A percentile compares a stretch with the other conserved stretches of the same genome.
Evolutionary conservation across 2,329 filamentous ascomycete genomes (phyloP).

Genomic region (Nemania sp.): DNA sequence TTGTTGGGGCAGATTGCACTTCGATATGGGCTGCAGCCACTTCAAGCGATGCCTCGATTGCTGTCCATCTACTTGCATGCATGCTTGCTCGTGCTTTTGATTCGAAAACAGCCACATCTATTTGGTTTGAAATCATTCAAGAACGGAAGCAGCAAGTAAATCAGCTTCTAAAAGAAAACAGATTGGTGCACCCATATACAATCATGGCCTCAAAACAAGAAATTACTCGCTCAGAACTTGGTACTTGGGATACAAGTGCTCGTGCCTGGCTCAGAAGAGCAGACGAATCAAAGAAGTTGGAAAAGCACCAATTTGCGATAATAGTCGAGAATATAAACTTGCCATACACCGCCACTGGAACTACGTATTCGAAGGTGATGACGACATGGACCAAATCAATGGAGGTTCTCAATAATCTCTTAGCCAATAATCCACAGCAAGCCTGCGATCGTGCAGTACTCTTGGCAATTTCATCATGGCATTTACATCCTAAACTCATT

Average conservation of each 20-base stretch:
- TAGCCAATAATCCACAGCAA: slow-evolving; percentile 6
- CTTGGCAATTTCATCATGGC: slow-evolving; percentile 18
- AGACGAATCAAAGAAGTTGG: neutral
- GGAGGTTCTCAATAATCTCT: neutral
- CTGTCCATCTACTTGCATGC: slow-evolving; percentile 39
- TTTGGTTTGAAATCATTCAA: slow-evolving; percentile 42
- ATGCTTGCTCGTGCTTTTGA: slow-evolving; percentile 41
- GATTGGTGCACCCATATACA: slow-evolving; percentile 4
- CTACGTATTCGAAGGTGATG: neutral
- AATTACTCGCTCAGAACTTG: neutral
- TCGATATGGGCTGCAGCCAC: slow-evolving; percentile 40
- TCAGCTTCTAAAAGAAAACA: neutral
- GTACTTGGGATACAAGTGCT: slow-evolving; percentile 12
- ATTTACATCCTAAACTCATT: slow-evolving; percentile 13
- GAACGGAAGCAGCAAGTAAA: slow-evolving; percentile 1
- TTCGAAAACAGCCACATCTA: slow-evolving; percentile 35
- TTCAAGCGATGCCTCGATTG: slow-evolving; percentile 33
- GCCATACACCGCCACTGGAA: slow-evolving; percentile 1
- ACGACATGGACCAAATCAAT: slow-evolving; percentile 2
- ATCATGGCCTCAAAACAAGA: neutral
- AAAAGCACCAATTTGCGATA: slow-evolving; percentile 2
- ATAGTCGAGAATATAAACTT: slow-evolving; percentile 11
- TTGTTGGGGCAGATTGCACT: slow-evolving; percentile 29
- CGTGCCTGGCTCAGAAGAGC: slow-evolving; percentile 11
- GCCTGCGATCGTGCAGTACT: slow-evolving; percentile 5